These are phyloP conservation scores for Trichosporon ovoides DNA, from an alignment of 1,284 basidiomycete species.

Conservation along the genomic window DNA sequence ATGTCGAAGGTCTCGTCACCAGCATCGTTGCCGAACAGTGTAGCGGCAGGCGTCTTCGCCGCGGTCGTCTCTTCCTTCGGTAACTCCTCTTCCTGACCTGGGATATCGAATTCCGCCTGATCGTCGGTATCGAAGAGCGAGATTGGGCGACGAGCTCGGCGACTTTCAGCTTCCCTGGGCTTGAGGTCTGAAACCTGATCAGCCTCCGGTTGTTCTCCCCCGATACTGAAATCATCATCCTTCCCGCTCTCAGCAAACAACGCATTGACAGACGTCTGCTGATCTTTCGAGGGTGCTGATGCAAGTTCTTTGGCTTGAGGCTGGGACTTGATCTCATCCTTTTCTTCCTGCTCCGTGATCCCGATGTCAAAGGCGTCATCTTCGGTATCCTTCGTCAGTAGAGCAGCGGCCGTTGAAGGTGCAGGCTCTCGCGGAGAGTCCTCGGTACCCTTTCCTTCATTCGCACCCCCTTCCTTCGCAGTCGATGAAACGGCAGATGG, in stretches of 20 bases:
- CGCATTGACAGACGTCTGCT: background rate
- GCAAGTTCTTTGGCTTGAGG: background rate
- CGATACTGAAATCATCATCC: slow-evolving; percentile 6
- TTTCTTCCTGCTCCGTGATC: background rate
- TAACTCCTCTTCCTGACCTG: background rate
- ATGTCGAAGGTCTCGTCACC: slow-evolving; percentile 15
- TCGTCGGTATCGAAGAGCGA: background rate
- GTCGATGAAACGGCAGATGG: background rate
- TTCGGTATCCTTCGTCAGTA: background rate
- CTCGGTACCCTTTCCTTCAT: too few species aligned
- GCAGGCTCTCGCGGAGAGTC: too few species aligned
- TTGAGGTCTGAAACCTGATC: background rate
- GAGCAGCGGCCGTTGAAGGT: background rate
- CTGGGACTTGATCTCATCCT: background rate
- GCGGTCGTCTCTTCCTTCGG: background rate
- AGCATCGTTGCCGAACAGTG: too few species aligned
- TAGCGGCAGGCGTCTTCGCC: background rate
- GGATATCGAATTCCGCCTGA: background rate
- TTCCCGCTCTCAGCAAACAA: slow-evolving; percentile 3
- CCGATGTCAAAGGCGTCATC: slow-evolving; percentile 8
- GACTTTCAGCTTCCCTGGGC: background rate
- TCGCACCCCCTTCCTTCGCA: background rate
- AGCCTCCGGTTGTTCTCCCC: background rate
- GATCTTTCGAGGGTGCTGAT: background rate
- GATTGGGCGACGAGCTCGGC: background rate